Evolutionary conservation across 805 yeast species (phyloP).

Genomic region (Teunomyces cretensis): DNA sequence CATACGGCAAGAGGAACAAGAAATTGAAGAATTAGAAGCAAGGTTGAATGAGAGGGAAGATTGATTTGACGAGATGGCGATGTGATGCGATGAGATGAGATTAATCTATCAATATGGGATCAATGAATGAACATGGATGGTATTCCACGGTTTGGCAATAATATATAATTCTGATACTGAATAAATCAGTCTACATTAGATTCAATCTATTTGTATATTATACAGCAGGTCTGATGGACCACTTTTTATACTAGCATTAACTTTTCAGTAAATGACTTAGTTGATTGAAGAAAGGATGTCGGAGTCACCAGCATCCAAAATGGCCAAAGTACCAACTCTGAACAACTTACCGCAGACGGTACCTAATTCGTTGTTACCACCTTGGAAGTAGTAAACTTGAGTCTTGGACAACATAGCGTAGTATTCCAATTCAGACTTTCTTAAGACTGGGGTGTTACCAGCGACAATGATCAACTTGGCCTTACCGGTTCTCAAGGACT

Average conservation of each 20-base stretch:
- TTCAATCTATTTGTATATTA: constrained; percentile 9
- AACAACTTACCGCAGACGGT: constrained; percentile 99
- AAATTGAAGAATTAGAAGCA: constrained; percentile 42
- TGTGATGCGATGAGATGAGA: background rate
- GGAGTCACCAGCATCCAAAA: constrained; percentile 99
- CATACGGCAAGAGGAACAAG: constrained; percentile 46
- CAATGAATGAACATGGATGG: background rate
- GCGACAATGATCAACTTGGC: constrained; percentile 98
- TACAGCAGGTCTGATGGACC: constrained; percentile 5
- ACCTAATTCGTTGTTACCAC: constrained; percentile 99
- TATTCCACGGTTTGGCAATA: background rate
- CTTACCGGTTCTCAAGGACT: constrained; percentile 98
- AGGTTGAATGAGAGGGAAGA: constrained; percentile 25
- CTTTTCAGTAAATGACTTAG: constrained; percentile 7
- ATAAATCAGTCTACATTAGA: background rate
- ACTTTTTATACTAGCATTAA: constrained; percentile 3
- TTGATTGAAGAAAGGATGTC: constrained; percentile 76
- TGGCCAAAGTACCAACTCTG: constrained; percentile 97
- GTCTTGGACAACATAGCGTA: constrained; percentile 99
- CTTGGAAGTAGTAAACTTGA: constrained; percentile 97
- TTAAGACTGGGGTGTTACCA: constrained; percentile 99
- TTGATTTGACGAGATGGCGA: background rate
- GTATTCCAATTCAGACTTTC: constrained; percentile 99
- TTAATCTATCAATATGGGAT: background rate
- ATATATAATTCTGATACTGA: background rate